Evolutionary conservation across 768 basidiomycete species (phyloP).

Genomic region (Psilocybe cyanescens): DNA sequence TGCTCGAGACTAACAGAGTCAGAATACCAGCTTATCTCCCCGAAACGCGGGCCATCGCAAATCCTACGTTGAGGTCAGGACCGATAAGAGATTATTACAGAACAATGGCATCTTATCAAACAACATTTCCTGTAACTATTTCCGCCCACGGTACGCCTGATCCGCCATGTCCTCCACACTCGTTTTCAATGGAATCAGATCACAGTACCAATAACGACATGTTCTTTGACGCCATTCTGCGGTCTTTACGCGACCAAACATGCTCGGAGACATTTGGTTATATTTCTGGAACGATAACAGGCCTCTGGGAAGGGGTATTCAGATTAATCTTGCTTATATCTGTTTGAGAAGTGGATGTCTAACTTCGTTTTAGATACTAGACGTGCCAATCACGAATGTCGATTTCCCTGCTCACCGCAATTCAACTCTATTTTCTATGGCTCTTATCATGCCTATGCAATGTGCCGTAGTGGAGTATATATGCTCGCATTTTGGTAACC

Average conservation of each 20-base stretch:
- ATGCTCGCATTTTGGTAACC: conserved; percentile 6
- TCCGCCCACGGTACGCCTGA: neutral
- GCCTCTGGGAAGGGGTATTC: conserved; percentile 64
- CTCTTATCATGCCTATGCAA: conserved; percentile 27
- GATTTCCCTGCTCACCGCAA: neutral
- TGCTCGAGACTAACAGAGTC: conserved; percentile 49
- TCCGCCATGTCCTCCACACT: neutral
- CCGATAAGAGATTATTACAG: conserved; percentile 60
- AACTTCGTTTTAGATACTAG: conserved; percentile 8
- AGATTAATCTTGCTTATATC: conserved; percentile 42
- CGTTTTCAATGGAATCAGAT: conserved; percentile 3
- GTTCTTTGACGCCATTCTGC: conserved; percentile 24
- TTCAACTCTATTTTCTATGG: conserved; percentile 6
- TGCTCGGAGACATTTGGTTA: conserved; percentile 20
- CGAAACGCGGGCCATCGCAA: conserved; percentile 47
- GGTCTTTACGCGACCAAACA: conserved; percentile 1
- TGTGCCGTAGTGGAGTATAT: conserved; percentile 26
- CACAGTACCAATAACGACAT: conserved; percentile 36
- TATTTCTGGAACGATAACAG: conserved; percentile 51
- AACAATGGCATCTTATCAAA: conserved; percentile 42
- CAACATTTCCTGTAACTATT: conserved; percentile 49
- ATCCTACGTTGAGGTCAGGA: conserved; percentile 46
- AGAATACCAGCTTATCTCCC: conserved; percentile 55
- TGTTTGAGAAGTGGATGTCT: neutral
- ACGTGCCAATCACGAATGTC: neutral